Base-by-base conservation (phyloP, 2,329 filamentous ascomycete genomes). In the Fonsecaea erecta region DNA sequence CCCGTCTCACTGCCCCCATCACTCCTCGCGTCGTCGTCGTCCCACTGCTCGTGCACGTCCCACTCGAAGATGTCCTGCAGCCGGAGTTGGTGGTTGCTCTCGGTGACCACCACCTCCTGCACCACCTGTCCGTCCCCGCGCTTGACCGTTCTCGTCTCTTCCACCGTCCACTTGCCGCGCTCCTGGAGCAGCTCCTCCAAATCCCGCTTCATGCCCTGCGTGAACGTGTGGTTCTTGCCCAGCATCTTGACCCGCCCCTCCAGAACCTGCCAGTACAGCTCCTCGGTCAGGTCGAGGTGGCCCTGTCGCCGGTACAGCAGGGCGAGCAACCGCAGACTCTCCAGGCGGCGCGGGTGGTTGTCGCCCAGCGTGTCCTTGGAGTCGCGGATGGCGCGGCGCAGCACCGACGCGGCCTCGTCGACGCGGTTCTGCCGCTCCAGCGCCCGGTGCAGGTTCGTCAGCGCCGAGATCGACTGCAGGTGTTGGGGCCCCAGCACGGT, bases 231-330 rank as follows among this genome's bases (percentile, higher is more conserved):
- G 40, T 67, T 66, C 12, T 60, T 51, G 43, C 69, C 69, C 11
- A 69, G 63, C 67, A 71, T 71, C 30, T 67, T 66, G 48, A 69
- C 58, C 24, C 69, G 64, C 11, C 69, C 69, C 12, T 70, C 67
- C 21, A 69, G 53, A 24, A 71, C 65, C 21, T 60, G 43, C 69
- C 69, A 71, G 63, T 68, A 69, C 2, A 68, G 34, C 3, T 51
- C 32, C 55, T 71, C 69, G 16, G 61, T 56, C 28, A 40, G 26
- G 30, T 63, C 63, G 16, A 57, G 26, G 1, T 55, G 30, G 21
- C 60, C 64, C 7, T 55, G 59, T 26, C 58, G 48, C 52, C 66
- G 51, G 52, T 66, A 64, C 56, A 68, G 43, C 16, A 64, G 35
- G 1, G 60, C 69, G 21, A 69, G 46, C 3, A 65, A 32, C 2